A percentile compares a stretch with the other conserved stretches of the same genome.
Conservation (phyloP, 192 early-diverging fungal species). For the Coemansia brasiliensis region DNA sequence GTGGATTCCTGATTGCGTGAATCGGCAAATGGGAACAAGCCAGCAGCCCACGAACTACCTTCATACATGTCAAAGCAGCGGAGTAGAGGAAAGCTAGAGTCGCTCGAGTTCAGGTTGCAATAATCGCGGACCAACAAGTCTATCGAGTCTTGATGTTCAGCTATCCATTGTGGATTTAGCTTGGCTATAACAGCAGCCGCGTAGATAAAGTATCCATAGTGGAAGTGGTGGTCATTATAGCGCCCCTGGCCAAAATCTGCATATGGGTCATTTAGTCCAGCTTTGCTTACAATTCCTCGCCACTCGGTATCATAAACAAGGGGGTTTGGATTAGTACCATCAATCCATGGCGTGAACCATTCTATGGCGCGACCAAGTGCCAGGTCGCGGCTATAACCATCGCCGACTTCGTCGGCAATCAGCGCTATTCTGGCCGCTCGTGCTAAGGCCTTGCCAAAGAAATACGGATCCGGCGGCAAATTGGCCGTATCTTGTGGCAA, state of each 20-base stretch:
- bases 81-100: constrained; percentile 52
- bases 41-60: constrained; percentile 62
- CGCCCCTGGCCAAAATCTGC: constrained; percentile 58
- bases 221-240: constrained; percentile 63
- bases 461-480: constrained; percentile 55
- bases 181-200: constrained; percentile 47
- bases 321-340: constrained; percentile 27
- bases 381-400: constrained; percentile 20
- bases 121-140: constrained; percentile 55
- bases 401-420: constrained; percentile 55
- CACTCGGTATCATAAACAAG: constrained; percentile 54
- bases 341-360: constrained; percentile 48
- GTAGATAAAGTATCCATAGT: constrained; percentile 61
- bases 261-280: constrained; percentile 26
- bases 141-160: constrained; percentile 10
- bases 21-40: constrained; percentile 53
- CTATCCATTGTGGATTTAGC: constrained; percentile 38
- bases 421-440: constrained; percentile 51
- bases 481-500: constrained; percentile 1
- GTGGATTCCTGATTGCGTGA: constrained; percentile 59
- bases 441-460: constrained; percentile 57
- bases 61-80: constrained; percentile 62
- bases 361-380: constrained; percentile 11
- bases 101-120: constrained; percentile 29
- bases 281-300: constrained; percentile 38